These are phyloP conservation scores for Gossypium arboreum DNA, from an alignment of 345 rosid genomes.

Conservation along the genomic window DNA sequence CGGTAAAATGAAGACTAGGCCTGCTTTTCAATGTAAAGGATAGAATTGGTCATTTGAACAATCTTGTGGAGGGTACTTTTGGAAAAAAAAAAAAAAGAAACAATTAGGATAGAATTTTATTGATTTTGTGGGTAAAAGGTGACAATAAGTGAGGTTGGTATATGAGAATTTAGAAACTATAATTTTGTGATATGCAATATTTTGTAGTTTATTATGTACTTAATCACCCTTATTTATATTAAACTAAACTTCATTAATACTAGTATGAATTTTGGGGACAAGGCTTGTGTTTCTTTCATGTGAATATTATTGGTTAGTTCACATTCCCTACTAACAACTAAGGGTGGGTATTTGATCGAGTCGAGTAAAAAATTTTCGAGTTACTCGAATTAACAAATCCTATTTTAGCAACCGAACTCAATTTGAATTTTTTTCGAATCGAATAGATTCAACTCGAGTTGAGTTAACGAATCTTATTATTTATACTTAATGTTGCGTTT, in stretches of 20 bases:
- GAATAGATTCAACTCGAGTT: too few species aligned
- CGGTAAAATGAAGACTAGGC: slow-evolving; percentile 77
- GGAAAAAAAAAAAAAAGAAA: background rate
- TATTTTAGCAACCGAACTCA: too few species aligned
- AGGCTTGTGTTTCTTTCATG: background rate
- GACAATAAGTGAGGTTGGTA: background rate
- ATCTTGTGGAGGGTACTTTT: background rate
- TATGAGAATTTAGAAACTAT: background rate
- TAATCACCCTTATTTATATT: background rate
- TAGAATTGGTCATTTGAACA: slow-evolving; percentile 21
- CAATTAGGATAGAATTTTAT: background rate
- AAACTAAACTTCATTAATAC: background rate
- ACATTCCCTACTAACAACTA: too few species aligned
- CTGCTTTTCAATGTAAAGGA: slow-evolving; percentile 66
- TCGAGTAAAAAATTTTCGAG: too few species aligned
- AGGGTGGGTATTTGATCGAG: too few species aligned
- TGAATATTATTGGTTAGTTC: background rate
- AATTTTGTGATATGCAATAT: background rate
- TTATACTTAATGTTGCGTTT: too few species aligned
- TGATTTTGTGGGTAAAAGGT: background rate
- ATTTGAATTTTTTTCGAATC: too few species aligned
- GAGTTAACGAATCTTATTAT: too few species aligned
- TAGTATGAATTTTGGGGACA: background rate
- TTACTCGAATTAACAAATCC: too few species aligned
- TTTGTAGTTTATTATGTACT: background rate